Percentiles rank a stretch among this genome's conserved stretches.
phyloP scores from a whole-genome alignment of 2,329 filamentous ascomycete genomes.

The Pseudogymnoascus sp. region DNA sequence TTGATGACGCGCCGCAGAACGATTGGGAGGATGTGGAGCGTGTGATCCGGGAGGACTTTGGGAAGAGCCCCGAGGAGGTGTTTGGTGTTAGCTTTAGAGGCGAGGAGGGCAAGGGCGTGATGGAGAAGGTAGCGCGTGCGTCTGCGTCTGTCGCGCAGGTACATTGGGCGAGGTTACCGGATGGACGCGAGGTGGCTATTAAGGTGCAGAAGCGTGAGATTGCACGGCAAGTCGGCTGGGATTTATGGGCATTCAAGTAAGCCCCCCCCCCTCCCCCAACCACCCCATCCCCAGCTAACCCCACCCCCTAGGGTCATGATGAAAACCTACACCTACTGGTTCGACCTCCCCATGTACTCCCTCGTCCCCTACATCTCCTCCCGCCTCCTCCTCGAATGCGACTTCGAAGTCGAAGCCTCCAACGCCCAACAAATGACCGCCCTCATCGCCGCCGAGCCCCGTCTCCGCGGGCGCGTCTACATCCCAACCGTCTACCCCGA shows the following conservation, averaged over 20 bases:
- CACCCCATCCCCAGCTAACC: background rate
- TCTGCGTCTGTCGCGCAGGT: conserved; percentile 90
- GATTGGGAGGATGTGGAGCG: conserved; percentile 75
- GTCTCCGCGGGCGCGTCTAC: conserved; percentile 73
- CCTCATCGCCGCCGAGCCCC: conserved; percentile 66
- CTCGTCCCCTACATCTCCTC: conserved; percentile 90
- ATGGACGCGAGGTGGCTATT: conserved; percentile 86
- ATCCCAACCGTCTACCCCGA: conserved; percentile 79
- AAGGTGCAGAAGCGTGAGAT: conserved; percentile 98
- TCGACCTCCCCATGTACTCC: conserved; percentile 86
- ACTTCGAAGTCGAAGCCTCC: conserved; percentile 84
- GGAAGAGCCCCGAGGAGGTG: conserved; percentile 73
- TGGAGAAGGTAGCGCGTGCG: conserved; percentile 60
- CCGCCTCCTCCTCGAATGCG: conserved; percentile 84
- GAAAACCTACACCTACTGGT: conserved; percentile 74
- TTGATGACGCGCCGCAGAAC: conserved; percentile 94
- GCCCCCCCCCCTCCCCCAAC: conserved; percentile 21
- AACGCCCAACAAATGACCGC: conserved; percentile 79
- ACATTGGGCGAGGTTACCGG: conserved; percentile 79
- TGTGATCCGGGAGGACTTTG: conserved; percentile 84
- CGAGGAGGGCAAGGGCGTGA: conserved; percentile 52
- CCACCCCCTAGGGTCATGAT: conserved; percentile 58
- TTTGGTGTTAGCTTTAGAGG: conserved; percentile 80
- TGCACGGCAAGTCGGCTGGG: conserved; percentile 81
- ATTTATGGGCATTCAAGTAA: conserved; percentile 89